Percentiles rank a stretch among this genome's conserved stretches.
Conservation (phyloP, 139 green algal genomes). For the Zygnema circumcarinatum region DNA sequence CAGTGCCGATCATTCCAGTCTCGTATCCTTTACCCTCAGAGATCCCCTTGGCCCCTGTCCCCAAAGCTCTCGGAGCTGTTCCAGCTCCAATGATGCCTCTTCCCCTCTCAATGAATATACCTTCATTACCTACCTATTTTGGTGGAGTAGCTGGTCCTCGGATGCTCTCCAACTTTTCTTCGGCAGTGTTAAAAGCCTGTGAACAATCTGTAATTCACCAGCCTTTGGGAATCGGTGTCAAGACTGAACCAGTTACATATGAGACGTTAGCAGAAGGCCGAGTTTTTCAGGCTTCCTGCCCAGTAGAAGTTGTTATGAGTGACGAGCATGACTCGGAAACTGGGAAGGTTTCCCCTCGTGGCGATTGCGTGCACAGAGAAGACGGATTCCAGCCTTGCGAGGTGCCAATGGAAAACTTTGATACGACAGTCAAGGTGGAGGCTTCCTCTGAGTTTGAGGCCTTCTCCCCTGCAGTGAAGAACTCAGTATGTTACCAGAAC, state of each 20-base stretch:
- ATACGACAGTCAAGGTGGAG: not conserved
- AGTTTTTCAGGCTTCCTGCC: not conserved
- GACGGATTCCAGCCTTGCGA: not conserved
- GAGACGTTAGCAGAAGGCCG: not conserved
- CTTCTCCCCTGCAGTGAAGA: not conserved
- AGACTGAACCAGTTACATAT: too few relatives aligned
- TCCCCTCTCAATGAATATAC: not conserved
- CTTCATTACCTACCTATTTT: not conserved
- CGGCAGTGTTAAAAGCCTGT: not conserved
- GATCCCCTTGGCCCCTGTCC: conserved; percentile 11
- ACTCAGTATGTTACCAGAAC: conserved; percentile 37
- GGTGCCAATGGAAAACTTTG: not conserved
- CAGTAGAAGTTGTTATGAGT: not conserved
- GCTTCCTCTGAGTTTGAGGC: conserved; percentile 14
- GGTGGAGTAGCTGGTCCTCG: not conserved
- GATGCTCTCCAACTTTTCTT: not conserved
- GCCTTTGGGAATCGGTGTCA: not conserved
- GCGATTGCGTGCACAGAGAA: not conserved
- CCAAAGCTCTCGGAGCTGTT: conserved; percentile 2
- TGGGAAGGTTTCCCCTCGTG: not conserved
- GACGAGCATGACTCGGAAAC: not conserved
- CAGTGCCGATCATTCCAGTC: conserved; percentile 21
- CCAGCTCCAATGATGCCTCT: conserved; percentile 3
- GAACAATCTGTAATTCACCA: not conserved
- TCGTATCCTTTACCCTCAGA: conserved; percentile 19